phyloP scores from a whole-genome alignment of 1,284 basidiomycete species.

The Amylostereum areolatum region DNA sequence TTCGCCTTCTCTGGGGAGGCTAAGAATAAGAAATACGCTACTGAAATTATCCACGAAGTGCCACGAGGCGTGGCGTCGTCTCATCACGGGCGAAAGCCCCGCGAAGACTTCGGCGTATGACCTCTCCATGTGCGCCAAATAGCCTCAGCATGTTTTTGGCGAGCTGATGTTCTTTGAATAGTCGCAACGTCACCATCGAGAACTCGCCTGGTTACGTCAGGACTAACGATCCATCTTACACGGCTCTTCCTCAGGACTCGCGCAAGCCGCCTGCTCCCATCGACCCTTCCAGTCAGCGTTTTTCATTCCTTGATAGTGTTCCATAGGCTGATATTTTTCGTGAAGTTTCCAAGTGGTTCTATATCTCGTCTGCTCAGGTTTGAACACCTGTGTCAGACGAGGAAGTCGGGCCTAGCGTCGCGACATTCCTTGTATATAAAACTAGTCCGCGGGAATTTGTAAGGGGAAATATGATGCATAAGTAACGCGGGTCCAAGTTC shows the following conservation, averaged over 20 bases:
- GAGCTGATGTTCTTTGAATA: conserved; percentile 22
- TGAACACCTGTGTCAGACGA: conserved; percentile 19
- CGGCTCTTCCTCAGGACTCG: conserved; percentile 71
- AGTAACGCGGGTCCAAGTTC: too few relatives aligned
- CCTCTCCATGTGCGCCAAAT: conserved; percentile 66
- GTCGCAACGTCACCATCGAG: conserved; percentile 65
- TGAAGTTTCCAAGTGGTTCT: conserved; percentile 85
- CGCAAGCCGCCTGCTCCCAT: conserved; percentile 80
- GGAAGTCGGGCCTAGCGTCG: neutral
- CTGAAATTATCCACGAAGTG: conserved; percentile 99
- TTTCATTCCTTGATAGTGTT: conserved; percentile 12
- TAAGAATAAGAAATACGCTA: conserved; percentile 99
- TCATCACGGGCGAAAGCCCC: conserved; percentile 76
- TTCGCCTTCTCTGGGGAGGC: conserved; percentile 99
- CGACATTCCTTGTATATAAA: too few relatives aligned
- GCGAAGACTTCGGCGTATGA: conserved; percentile 70
- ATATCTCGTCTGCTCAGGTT: conserved; percentile 80
- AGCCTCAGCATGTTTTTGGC: neutral
- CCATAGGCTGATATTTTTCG: conserved; percentile 22
- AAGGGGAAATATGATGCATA: too few relatives aligned
- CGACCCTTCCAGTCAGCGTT: conserved; percentile 75
- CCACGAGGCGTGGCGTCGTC: conserved; percentile 97
- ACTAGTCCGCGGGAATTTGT: too few relatives aligned
- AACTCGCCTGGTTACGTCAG: conserved; percentile 70
- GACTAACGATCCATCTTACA: conserved; percentile 61